These are phyloP conservation scores for Cystobasidiaceae sp. DNA, from an alignment of 1,284 basidiomycete species.

Conservation along the genomic window DNA sequence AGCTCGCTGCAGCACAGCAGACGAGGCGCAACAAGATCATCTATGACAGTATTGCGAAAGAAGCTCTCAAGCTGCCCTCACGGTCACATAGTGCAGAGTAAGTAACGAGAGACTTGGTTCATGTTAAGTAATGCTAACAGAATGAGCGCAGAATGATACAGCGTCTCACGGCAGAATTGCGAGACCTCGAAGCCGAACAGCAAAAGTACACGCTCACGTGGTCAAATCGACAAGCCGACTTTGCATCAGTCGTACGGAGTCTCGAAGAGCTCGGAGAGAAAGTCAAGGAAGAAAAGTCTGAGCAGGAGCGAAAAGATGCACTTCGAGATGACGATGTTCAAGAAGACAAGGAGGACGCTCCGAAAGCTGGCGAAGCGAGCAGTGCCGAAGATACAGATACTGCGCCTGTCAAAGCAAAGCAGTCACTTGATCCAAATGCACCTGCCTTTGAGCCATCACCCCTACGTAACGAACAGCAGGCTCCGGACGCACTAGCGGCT, in stretches of 20 bases:
- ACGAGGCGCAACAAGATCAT: conserved; percentile 38
- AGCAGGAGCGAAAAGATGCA: conserved; percentile 30
- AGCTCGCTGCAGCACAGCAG: conserved; percentile 31
- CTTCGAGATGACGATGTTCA: conserved; percentile 17
- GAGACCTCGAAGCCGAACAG: conserved; percentile 31
- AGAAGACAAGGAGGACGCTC: conserved; percentile 2
- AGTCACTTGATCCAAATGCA: conserved; percentile 18
- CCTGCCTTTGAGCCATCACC: conserved; percentile 23
- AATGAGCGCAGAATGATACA: conserved; percentile 30
- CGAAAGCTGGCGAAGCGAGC: conserved; percentile 12
- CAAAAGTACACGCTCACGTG: conserved; percentile 37
- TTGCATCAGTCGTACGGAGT: conserved; percentile 35
- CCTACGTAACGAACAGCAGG: not conserved
- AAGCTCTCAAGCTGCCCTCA: conserved; percentile 32
- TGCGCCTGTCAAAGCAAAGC: not conserved
- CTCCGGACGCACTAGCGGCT: not conserved
- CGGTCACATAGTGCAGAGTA: conserved; percentile 34
- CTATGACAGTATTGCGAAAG: conserved; percentile 37
- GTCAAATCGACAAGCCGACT: conserved; percentile 34
- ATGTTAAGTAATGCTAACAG: not conserved
- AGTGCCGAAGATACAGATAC: conserved; percentile 13
- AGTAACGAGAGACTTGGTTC: not conserved
- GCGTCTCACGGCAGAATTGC: conserved; percentile 35
- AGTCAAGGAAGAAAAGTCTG: conserved; percentile 34
- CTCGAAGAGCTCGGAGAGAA: conserved; percentile 37